Evolutionary conservation across 352 stramenopile genomes (phyloP), one percentile per base, ranked within the genome.

Genomic region (Phytophthora cactorum): DNA sequence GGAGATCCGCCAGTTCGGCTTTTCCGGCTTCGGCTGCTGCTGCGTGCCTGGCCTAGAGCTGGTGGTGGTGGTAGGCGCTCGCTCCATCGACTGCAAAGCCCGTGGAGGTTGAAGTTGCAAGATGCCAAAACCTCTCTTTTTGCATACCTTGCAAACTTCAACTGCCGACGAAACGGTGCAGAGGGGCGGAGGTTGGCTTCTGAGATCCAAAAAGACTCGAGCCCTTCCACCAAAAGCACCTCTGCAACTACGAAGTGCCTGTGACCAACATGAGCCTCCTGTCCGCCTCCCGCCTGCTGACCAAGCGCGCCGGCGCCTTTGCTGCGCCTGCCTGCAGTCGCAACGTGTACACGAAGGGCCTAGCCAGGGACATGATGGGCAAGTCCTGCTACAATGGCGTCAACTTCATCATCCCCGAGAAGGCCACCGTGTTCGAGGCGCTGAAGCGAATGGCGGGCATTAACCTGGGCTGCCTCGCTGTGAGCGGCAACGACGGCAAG

Each of bases 401-500:
- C 39, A 97, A 98, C 71, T 99, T 98, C 63, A 88, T 96, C 39
- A 98, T 99, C 63, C 75, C 85, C 6, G 91, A 98, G 66, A 86
- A 98, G 51, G 81, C 89, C 44, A 92, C 89, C 0, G 95, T 99
- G 29, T 98, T 97, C 66, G 95, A 99, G 34, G 95, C 94, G 27
- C 85, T 99, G 41, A 97, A 96, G 73, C 93, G 96, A 69, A 98
- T 99, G 84, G 93, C 93, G 3, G 93, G 91, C 17, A 98, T 97
- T 78, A 97, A 98, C 68, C 72, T 98, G 29, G 94, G 89, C 75
- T 97, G 79, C 51, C 79, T 99, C 22, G 95, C 97, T 0, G 95
- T 97, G 39, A 96, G 88, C 45, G 89, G 96, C 68, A 78, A 78
- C 8, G 76, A 89, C 51, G 92, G 89, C 56, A 96, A 97, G 74